A percentile compares a stretch with the other conserved stretches of the same genome.
phyloP scores from a whole-genome alignment of 306 rosid species.

The Acacia confusa region DNA sequence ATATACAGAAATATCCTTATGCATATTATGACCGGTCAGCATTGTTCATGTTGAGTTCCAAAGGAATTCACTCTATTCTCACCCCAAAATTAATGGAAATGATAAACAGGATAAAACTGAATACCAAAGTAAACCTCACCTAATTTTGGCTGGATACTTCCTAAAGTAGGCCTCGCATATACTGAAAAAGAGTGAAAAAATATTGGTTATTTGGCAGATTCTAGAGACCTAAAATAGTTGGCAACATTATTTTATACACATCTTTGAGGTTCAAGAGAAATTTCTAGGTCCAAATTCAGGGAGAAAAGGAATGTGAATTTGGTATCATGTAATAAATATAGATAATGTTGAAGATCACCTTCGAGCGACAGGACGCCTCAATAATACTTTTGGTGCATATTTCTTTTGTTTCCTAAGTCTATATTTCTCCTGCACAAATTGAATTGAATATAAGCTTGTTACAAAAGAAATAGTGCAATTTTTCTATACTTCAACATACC shows the following conservation, averaged over 20 bases:
- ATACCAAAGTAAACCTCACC: slow-evolving; percentile 45
- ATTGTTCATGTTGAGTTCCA: slow-evolving; percentile 18
- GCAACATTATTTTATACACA: not conserved
- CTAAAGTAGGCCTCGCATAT: slow-evolving; percentile 96
- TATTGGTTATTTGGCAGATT: slow-evolving; percentile 20
- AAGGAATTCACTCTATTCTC: slow-evolving; percentile 18
- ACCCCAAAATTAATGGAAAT: slow-evolving; percentile 4
- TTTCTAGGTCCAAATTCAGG: not conserved
- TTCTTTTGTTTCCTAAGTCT: slow-evolving; percentile 92
- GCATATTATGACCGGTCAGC: not conserved
- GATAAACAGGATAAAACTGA: not conserved
- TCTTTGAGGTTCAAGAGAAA: slow-evolving; percentile 10
- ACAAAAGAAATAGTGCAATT: slow-evolving; percentile 16
- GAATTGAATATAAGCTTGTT: slow-evolving; percentile 17
- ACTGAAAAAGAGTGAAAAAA: slow-evolving; percentile 45
- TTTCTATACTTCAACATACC: slow-evolving; percentile 46
- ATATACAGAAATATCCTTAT: not conserved
- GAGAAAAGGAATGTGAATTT: not conserved
- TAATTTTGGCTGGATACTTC: slow-evolving; percentile 80
- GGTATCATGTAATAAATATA: not conserved
- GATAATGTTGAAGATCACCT: slow-evolving; percentile 44
- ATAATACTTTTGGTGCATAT: slow-evolving; percentile 84
- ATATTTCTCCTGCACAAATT: slow-evolving; percentile 78
- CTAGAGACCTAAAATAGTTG: not conserved
- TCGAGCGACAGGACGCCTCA: slow-evolving; percentile 83